phyloP scores from a whole-genome alignment of 345 rosid genomes.

The Melastoma malabathricum region DNA sequence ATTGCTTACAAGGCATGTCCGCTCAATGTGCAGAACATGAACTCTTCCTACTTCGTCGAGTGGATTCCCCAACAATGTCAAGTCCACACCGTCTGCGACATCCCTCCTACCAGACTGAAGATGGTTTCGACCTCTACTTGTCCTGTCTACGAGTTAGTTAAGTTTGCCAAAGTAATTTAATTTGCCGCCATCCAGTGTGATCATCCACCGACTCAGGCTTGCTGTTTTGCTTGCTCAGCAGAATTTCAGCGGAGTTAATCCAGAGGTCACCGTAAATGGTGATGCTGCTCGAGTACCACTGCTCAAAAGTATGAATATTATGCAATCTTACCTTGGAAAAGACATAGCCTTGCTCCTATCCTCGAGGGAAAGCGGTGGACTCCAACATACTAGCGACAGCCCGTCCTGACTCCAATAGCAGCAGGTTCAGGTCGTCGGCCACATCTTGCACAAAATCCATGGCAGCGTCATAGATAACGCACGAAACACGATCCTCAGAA shows the following conservation, averaged over 20 bases:
- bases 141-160: too few relatives aligned
- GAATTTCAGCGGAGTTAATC: background rate
- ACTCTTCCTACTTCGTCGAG: conserved; percentile 4
- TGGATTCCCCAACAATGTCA: conserved; percentile 4
- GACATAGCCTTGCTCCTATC: conserved; percentile 8
- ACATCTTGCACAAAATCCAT: conserved; percentile 18
- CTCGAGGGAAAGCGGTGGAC: conserved; percentile 5
- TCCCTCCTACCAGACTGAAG: conserved; percentile 2
- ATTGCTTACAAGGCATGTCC: too few relatives aligned
- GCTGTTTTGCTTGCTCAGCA: background rate
- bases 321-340: conserved; percentile 8
- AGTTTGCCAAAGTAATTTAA: too few relatives aligned
- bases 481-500: background rate
- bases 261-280: background rate
- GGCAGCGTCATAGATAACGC: conserved; percentile 18
- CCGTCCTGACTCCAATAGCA: conserved; percentile 10
- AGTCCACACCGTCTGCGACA: background rate
- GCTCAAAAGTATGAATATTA: background rate
- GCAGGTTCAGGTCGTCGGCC: conserved; percentile 13
- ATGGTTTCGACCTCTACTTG: conserved; percentile 1
- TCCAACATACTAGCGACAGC: conserved; percentile 10
- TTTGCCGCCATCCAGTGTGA: too few relatives aligned
- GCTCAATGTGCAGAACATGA: conserved; percentile 5
- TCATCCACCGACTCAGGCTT: conserved; percentile 6
- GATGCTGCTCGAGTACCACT: background rate